phyloP scores from a whole-genome alignment of 2,329 filamentous ascomycete genomes.

The Cytospora piceicola region DNA sequence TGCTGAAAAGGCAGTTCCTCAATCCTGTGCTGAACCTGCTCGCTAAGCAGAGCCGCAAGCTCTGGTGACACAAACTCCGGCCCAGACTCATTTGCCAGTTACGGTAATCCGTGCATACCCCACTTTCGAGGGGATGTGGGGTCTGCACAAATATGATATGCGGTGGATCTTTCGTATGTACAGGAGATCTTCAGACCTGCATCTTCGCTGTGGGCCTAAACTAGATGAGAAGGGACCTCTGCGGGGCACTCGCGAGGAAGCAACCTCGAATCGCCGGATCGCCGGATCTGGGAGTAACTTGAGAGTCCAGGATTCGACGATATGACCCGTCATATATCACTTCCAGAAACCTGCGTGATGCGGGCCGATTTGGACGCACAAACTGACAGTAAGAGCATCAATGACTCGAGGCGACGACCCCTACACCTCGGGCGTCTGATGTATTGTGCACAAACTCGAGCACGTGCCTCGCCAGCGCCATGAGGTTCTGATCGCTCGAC shows the following conservation, averaged over 20 bases:
- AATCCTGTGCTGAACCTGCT: not conserved
- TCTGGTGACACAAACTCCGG: conserved; percentile 16
- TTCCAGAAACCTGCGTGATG: not conserved
- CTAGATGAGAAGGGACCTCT: conserved; percentile 12
- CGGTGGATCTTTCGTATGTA: not conserved
- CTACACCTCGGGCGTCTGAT: not conserved
- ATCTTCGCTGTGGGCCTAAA: conserved; percentile 1
- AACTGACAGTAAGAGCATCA: conserved; percentile 6
- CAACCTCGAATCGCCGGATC: conserved; percentile 8
- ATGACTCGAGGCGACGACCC: conserved; percentile 14
- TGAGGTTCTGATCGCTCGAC: not conserved
- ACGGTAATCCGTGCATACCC: not conserved
- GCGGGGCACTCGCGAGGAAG: conserved; percentile 12
- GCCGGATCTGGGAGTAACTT: conserved; percentile 21
- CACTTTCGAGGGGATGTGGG: not conserved
- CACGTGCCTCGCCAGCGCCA: not conserved
- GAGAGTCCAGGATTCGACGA: conserved; percentile 18
- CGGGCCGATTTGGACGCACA: conserved; percentile 12
- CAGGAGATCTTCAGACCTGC: conserved; percentile 2
- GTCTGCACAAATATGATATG: conserved; percentile 11
- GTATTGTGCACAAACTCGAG: conserved; percentile 4
- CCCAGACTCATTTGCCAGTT: not conserved
- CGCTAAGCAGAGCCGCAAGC: conserved; percentile 19
- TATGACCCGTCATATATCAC: conserved; percentile 20
- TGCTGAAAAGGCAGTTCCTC: not conserved